Evolutionary conservation across 2,329 filamentous ascomycete genomes (phyloP), one percentile per base, ranked within the genome.

Genomic region (Fusarium sp.): DNA sequence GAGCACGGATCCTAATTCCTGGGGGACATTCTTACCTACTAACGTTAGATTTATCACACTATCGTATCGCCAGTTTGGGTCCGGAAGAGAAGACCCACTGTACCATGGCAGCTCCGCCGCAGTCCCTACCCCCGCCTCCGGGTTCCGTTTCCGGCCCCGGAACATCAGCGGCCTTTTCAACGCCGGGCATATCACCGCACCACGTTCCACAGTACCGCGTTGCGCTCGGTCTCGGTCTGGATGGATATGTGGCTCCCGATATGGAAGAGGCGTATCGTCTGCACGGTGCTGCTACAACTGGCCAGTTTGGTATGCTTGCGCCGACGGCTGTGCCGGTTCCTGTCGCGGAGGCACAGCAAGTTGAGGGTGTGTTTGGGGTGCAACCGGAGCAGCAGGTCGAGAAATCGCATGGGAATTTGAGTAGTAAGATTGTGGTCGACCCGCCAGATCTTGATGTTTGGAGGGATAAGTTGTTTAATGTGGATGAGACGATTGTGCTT

Each of bases 401-500:
- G 31, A 53, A 78, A 62, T 79, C 77, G 41, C 78, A 82, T 66
- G 80, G 81, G n/a, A 82, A 84, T 67, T 76, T 84, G 54, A 79
- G 81, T 44, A 80, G 75, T 23, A 87, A 80, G 69, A 78, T 89
- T 63, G 80, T 91, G 10, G 73, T 86, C 9, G 78, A 90, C 67
- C 90, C 90, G 35, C 89, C 89, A 3, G 80, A 89, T 65, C 78
- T 93, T 44, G 79, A 84, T 11, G 78, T 80, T 59, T 94, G 91
- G 91, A 81, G 91, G 47, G 80, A 89, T 66, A 88, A 81, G 69
- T 77, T 93, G 41, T 94, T 93, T 73, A 82, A 90, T 69, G 87
- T 92, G n/a, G 85, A 92, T 66, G 87, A 90, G 39, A 84, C 82
- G 41, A 89, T 93, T 56, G 83, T 88, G 11, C 75, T 94, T 66